Evolutionary conservation across 108 stramenopile species (phyloP).

Genomic region (Asterionellopsis glacialis): DNA sequence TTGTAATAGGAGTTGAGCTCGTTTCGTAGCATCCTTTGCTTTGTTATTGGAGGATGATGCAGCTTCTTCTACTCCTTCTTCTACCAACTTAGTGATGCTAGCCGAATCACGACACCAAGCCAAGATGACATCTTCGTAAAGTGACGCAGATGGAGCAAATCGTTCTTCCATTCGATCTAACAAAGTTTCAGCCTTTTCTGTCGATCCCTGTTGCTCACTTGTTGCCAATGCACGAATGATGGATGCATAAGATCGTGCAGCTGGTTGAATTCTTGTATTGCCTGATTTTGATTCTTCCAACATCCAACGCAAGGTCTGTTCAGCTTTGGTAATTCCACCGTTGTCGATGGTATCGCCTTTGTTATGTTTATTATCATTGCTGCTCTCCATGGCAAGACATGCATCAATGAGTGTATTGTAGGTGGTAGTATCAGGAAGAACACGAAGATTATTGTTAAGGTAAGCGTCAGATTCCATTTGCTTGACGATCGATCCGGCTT

Average conservation of each 20-base stretch:
- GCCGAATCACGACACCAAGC: not conserved
- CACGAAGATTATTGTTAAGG: conserved; percentile 12
- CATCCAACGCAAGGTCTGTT: conserved; percentile 10
- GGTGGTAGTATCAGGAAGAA: conserved; percentile 42
- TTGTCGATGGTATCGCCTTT: too few relatives aligned
- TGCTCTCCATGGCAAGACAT: not conserved
- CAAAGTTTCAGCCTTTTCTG: conserved; percentile 1
- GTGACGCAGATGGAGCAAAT: not conserved
- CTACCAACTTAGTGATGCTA: too few relatives aligned
- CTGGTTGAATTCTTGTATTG: not conserved
- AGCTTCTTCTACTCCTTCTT: not conserved
- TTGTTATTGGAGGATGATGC: not conserved
- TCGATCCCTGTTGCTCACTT: not conserved
- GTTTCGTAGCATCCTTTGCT: not conserved
- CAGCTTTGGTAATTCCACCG: not conserved
- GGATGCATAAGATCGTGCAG: not conserved
- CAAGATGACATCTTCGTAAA: not conserved
- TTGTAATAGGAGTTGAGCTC: conserved; percentile 4
- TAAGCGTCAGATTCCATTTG: not conserved
- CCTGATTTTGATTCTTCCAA: not conserved
- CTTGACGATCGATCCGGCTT: conserved; percentile 8
- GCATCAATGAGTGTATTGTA: conserved; percentile 48
- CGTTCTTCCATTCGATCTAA: conserved; percentile 13
- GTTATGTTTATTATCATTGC: too few relatives aligned
- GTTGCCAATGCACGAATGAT: conserved; percentile 5